These are phyloP conservation scores for Rhipidocladum racemiflorum DNA, from an alignment of 176 grass and related monocot species.

Conservation along the genomic window DNA sequence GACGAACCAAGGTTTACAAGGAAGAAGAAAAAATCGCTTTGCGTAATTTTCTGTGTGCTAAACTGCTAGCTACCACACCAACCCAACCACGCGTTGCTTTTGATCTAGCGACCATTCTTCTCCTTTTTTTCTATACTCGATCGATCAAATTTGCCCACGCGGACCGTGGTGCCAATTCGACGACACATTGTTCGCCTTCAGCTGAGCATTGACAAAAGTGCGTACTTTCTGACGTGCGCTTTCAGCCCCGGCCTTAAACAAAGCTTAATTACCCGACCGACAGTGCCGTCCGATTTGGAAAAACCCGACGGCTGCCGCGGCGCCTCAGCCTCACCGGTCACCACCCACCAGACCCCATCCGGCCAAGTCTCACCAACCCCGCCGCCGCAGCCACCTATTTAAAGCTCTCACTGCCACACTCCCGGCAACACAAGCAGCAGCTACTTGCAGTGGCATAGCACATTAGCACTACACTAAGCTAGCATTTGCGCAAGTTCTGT, in stretches of 20 bases:
- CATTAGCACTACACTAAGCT: background rate
- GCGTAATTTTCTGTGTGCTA: background rate
- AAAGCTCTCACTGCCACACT: background rate
- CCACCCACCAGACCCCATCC: background rate
- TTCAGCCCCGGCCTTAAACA: background rate
- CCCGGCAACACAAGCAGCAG: background rate
- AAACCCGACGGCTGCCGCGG: background rate
- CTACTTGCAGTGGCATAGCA: background rate
- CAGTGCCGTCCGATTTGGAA: background rate
- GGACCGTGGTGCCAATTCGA: background rate
- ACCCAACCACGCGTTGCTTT: background rate
- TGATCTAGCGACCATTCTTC: background rate
- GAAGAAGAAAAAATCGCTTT: too few species aligned
- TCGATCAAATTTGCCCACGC: background rate
- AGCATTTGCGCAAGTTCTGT: background rate
- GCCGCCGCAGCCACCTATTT: slow-evolving; percentile 29
- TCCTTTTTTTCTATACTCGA: background rate
- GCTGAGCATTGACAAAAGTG: background rate
- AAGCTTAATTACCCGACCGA: background rate
- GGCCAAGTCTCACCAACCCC: slow-evolving; percentile 10
- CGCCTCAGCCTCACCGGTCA: background rate
- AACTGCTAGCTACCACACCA: slow-evolving; percentile 2
- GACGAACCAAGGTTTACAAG: too few species aligned
- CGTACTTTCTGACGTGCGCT: background rate
- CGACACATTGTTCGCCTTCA: background rate